phyloP scores from a whole-genome alignment of 169 alveolate genomes.

The Plasmodium malariae region DNA sequence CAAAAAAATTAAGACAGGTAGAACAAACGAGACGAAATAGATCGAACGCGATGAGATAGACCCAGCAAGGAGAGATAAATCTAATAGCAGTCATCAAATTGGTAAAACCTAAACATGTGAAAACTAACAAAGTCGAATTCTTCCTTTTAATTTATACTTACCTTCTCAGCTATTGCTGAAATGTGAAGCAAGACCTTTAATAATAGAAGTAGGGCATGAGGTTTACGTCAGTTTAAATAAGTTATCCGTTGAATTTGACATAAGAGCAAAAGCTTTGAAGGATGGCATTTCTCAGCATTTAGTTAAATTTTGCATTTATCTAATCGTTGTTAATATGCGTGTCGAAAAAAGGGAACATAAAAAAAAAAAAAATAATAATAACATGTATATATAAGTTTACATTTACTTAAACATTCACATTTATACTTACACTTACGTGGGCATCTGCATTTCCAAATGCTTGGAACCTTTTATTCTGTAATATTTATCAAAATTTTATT shows the following conservation, averaged over 20 bases:
- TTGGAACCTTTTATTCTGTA: too few relatives aligned
- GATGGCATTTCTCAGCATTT: constrained; percentile 72
- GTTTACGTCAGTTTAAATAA: constrained; percentile 28
- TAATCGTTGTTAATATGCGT: neutral
- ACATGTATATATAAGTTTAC: neutral
- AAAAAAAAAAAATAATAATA: too few relatives aligned
- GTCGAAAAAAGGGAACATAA: neutral
- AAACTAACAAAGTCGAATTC: too few relatives aligned
- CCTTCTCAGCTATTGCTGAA: constrained; percentile 41
- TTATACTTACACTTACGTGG: too few relatives aligned
- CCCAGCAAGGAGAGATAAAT: too few relatives aligned
- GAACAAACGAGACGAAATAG: too few relatives aligned
- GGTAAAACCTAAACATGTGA: too few relatives aligned
- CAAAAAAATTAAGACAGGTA: neutral
- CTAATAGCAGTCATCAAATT: too few relatives aligned
- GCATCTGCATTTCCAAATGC: too few relatives aligned
- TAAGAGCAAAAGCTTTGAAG: constrained; percentile 68
- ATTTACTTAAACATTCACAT: neutral
- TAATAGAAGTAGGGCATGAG: constrained; percentile 33
- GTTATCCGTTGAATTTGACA: constrained; percentile 41
- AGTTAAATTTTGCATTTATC: constrained; percentile 17
- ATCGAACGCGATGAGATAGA: too few relatives aligned
- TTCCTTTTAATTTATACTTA: neutral
- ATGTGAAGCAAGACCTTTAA: constrained; percentile 51
- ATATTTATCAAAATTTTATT: neutral